These are phyloP conservation scores for Purshia tridentata DNA, from an alignment of 306 rosid species.

Conservation along the genomic window DNA sequence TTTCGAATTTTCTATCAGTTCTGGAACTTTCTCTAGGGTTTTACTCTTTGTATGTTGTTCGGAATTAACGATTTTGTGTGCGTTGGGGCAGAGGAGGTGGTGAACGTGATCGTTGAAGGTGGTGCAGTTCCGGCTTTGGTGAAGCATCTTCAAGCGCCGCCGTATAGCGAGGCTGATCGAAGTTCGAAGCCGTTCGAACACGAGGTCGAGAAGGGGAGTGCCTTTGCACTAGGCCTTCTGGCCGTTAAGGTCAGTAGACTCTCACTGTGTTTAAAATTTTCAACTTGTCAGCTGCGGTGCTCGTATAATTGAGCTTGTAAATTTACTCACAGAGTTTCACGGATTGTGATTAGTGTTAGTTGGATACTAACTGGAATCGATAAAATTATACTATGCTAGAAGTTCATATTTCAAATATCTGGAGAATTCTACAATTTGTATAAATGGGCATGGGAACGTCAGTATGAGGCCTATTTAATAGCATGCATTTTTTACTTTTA, in stretches of 20 bases:
- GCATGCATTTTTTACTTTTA: not conserved
- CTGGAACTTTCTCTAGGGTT: conserved; percentile 18
- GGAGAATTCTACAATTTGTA: not conserved
- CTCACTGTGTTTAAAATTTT: not conserved
- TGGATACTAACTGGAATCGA: not conserved
- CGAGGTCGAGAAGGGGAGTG: conserved; percentile 97
- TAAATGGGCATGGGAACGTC: not conserved
- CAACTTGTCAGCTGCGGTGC: not conserved
- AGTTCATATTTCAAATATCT: not conserved
- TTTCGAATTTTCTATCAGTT: conserved; percentile 4
- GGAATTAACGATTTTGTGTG: conserved; percentile 18
- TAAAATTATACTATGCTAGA: not conserved
- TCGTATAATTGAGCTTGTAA: not conserved
- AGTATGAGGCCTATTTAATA: not conserved
- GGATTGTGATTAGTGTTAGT: not conserved
- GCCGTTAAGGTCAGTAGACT: conserved; percentile 79
- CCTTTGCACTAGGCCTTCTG: conserved; percentile 93
- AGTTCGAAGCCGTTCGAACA: conserved; percentile 73
- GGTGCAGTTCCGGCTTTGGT: conserved; percentile 87
- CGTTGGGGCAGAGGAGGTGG: conserved; percentile 72
- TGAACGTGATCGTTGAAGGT: conserved; percentile 94
- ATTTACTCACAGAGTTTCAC: not conserved
- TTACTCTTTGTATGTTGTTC: not conserved
- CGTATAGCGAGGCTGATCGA: conserved; percentile 44
- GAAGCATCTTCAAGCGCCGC: conserved; percentile 84